Evolutionary conservation across 2,329 filamentous ascomycete genomes (phyloP).

Genomic region (Tolypocladium tropicale): DNA sequence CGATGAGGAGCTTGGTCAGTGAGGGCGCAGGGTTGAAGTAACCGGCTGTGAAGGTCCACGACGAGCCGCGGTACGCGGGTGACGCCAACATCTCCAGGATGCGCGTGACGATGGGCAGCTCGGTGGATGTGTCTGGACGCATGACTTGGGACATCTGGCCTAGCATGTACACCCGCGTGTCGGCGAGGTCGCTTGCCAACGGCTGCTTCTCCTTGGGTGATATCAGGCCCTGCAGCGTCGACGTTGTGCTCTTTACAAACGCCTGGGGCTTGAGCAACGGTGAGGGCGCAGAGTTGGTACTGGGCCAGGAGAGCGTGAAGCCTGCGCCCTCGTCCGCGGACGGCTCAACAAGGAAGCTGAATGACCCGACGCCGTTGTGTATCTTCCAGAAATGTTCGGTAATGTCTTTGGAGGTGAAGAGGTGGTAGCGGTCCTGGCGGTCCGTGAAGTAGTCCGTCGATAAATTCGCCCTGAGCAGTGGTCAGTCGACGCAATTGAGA

Average conservation of each 20-base stretch:
- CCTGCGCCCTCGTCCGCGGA: constrained; percentile 40
- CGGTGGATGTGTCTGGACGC: constrained; percentile 71
- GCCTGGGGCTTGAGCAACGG: constrained; percentile 59
- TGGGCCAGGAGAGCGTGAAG: constrained; percentile 63
- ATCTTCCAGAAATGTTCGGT: constrained; percentile 75
- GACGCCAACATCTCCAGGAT: constrained; percentile 59
- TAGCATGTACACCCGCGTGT: constrained; percentile 77
- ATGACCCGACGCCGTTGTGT: constrained; percentile 63
- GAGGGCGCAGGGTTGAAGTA: constrained; percentile 96
- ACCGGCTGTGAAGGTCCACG: constrained; percentile 94
- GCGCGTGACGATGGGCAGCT: constrained; percentile 69
- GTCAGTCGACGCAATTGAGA: not conserved
- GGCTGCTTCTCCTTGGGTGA: constrained; percentile 17
- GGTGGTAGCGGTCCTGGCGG: constrained; percentile 85
- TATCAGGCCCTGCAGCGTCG: constrained; percentile 56
- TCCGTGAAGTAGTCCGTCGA: constrained; percentile 95
- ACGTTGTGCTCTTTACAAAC: constrained; percentile 62
- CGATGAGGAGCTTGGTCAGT: constrained; percentile 69
- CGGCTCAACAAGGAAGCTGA: constrained; percentile 74
- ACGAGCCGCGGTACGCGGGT: constrained; percentile 55
- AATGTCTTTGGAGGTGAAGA: constrained; percentile 71
- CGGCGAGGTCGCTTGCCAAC: constrained; percentile 20
- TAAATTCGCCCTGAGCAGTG: constrained; percentile 60
- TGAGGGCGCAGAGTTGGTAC: constrained; percentile 60
- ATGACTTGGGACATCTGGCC: constrained; percentile 82